Conservation (phyloP, 495 filamentous ascomycete genomes). For the Sabuloglossum arenarium region DNA sequence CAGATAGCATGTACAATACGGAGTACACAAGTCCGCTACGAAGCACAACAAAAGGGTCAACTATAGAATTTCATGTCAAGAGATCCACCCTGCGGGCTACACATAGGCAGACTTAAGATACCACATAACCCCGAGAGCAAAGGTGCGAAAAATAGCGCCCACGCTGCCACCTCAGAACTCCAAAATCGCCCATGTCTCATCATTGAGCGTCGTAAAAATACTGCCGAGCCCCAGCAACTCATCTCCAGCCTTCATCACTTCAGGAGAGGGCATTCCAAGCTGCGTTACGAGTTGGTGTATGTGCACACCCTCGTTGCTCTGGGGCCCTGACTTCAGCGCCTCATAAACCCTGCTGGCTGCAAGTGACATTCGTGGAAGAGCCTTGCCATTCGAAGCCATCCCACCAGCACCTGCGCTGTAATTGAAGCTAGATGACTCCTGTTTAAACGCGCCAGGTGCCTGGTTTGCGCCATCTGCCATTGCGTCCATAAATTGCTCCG, state of each 20-base stretch:
- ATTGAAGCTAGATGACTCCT: not conserved
- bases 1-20: too few species aligned
- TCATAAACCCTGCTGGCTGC: constrained; percentile 47
- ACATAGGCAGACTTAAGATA: too few species aligned
- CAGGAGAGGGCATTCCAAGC: constrained; percentile 36
- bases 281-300: constrained; percentile 47
- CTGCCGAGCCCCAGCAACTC: constrained; percentile 52
- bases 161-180: constrained; percentile 3
- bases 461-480: constrained; percentile 12
- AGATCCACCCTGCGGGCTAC: too few species aligned
- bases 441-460: constrained; percentile 3
- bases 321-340: constrained; percentile 35
- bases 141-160: too few species aligned
- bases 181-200: constrained; percentile 20
- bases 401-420: constrained; percentile 6
- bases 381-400: not conserved
- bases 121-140: too few species aligned
- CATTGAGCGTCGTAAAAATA: constrained; percentile 83
- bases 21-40: too few species aligned
- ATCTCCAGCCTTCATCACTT: constrained; percentile 54
- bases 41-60: too few species aligned
- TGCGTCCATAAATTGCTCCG: constrained; percentile 15
- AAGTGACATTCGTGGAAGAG: constrained; percentile 20
- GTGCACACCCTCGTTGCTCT: constrained; percentile 64
- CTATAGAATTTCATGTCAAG: too few species aligned